Evolutionary conservation across 805 yeast species (phyloP).

Genomic region (Suhomyces prunicola): DNA sequence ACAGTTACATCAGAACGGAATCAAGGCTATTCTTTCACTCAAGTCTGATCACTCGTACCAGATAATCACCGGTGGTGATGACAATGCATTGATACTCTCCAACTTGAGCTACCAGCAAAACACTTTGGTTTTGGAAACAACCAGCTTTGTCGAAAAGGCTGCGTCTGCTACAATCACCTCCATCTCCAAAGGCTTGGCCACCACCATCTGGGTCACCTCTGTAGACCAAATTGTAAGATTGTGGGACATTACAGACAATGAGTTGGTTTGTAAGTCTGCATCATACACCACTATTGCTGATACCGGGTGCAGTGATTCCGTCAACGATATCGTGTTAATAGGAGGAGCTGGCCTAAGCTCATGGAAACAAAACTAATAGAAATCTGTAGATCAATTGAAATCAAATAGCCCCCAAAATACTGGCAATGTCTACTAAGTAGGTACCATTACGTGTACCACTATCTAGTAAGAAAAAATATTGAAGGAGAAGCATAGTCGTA

Average conservation of each 20-base stretch:
- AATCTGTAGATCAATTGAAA: no score
- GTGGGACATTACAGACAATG: conserved; percentile 47
- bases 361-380: conserved; percentile 27
- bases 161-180: conserved; percentile 88
- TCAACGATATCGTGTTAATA: conserved; percentile 39
- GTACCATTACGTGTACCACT: no score
- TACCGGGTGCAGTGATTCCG: conserved; percentile 67
- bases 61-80: conserved; percentile 87
- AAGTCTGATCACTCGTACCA: conserved; percentile 12
- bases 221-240: conserved; percentile 77
- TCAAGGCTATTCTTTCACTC: conserved; percentile 54
- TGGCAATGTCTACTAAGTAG: no score
- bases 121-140: conserved; percentile 20
- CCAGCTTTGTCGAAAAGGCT: conserved; percentile 48
- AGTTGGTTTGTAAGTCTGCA: conserved; percentile 30
- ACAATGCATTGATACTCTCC: conserved; percentile 57
- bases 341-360: conserved; percentile 84
- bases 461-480: no score
- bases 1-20: conserved; percentile 80
- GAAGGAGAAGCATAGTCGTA: no score
- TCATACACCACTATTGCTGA: conserved; percentile 84
- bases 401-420: no score
- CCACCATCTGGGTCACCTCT: conserved; percentile 55
- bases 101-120: conserved; percentile 12
- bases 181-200: conserved; percentile 33